Evolutionary conservation across 1,284 basidiomycete genomes (phyloP).

Genomic region (Trichosporon ovoides): DNA sequence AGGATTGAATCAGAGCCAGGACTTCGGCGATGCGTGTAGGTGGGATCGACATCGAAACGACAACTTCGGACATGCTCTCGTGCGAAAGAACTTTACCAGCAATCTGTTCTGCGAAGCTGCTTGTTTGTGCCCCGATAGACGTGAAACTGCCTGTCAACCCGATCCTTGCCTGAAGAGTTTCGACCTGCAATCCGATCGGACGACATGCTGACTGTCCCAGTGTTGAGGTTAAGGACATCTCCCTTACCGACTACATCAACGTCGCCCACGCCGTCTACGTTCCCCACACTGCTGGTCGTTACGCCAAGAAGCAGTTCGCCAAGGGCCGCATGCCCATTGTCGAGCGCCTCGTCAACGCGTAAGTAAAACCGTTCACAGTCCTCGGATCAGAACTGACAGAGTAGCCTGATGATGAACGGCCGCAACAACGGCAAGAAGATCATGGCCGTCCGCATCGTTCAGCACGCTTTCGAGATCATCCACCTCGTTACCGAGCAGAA

Average conservation of each 20-base stretch:
- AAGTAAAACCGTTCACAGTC: slow-evolving; percentile 36
- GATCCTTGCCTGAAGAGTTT: neutral
- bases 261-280: slow-evolving; percentile 97
- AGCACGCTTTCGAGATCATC: slow-evolving; percentile 99
- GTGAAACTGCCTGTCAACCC: neutral
- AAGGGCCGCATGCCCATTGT: slow-evolving; percentile 99
- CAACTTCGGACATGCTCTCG: too few species aligned
- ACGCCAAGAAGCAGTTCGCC: slow-evolving; percentile 99
- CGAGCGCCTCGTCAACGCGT: slow-evolving; percentile 98
- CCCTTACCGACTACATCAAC: slow-evolving; percentile 97
- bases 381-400: slow-evolving; percentile 1
- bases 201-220: slow-evolving; percentile 49
- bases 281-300: slow-evolving; percentile 97
- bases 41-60: too few species aligned
- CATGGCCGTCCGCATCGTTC: slow-evolving; percentile 97
- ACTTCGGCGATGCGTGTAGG: neutral
- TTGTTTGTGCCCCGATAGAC: neutral
- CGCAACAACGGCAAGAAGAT: slow-evolving; percentile 99
- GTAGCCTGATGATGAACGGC: slow-evolving; percentile 98
- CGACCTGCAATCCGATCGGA: neutral
- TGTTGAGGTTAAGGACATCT: slow-evolving; percentile 99
- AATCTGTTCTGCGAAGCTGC: too few species aligned
- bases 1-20: neutral
- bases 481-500: slow-evolving; percentile 99
- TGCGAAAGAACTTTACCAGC: too few species aligned